Evolutionary conservation across 306 rosid species (phyloP), one percentile per base, ranked within the genome.

Genomic region (Carpinus fangiana): DNA sequence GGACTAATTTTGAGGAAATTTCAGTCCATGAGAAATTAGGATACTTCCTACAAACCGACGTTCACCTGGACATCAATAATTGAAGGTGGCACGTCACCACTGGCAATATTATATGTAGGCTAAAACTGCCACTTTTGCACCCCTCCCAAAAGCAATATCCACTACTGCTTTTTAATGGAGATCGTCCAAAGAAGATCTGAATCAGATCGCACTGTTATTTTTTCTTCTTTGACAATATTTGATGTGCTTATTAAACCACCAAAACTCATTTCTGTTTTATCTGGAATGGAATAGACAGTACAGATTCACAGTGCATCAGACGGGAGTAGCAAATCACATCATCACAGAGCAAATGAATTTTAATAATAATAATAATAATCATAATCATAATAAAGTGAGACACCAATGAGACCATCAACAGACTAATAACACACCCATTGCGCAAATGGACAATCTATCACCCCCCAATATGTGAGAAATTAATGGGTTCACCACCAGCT

Each of bases 161-260:
- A 13, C 84, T 84, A 84, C 13, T 10, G 83, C 84, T 81, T 87
- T 87, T 96, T 90, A 72, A 93, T 80, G 56, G 94, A 90, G 74
- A 91, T 86, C 36, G 99, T 96, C 99, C 98, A 96, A 16, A 96
- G 93, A 78, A 96, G 98, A 90, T 96, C 97, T 14, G 99, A 66
- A 83, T 91, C 97, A 26, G 99, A 96, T 77, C 79, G 90, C 65
- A 93, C 98, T 36, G 93, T 88, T 54, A 93, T 81, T 78, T 82
- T 86, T 62, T 91, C 99, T 43, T 73, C 94, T 70, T 84, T 79
- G 48, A 89, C 94, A 16, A 91, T 75, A 82, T 93, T 96, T 72
- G 98, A 93, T 69, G 98, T 93, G 82, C 99, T 93, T 52, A 96
- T 12, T 45, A 96, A 79, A 55, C 98, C 94, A n/a, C 99, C 98